Base-by-base conservation (phyloP, 2,329 filamentous ascomycete genomes). In the Xylaria sp. region DNA sequence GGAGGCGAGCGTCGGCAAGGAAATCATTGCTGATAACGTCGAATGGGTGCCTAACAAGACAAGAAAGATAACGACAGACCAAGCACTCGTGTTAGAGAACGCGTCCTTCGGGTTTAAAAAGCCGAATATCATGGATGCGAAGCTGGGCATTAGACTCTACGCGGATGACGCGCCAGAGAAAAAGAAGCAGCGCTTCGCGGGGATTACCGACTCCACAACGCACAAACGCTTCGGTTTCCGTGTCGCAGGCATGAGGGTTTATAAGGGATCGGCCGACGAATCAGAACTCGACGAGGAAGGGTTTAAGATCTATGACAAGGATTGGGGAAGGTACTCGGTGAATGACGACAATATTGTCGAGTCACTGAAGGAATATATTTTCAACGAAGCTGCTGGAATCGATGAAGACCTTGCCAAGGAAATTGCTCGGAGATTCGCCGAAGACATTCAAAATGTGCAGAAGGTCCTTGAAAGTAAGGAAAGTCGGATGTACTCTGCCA, bases 61-160 rank as follows among this genome's bases (percentile, higher is more conserved):
- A 42, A 77, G 76, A 50, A 82, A 77, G 65, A 92, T 97, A 56
- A 80, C 84, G 20, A 96, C 92, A 0, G 86, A 92, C 50, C 79
- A 85, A 50, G 90, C 90, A 2, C 87, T 97, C 17, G 92, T 96
- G 11, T 78, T 97, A 22, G 89, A 92, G 68, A 97, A 97, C 69
- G 83, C 90, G 6, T 87, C 91, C 0, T 82, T 84, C 60, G 91
- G 91, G 1, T 97, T 92, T 77, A 84, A 83, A 65, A 83, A 84
- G 54, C 91, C 94, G 6, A 97, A 96, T 64, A 91, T 99, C 7
- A 78, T 99, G 53, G 94, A 99, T 69, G 84, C 96, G 61, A 99
- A 99, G 76, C 84, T 99, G 18, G 94, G 94, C 40, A 82, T 86
- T 45, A 83, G 90, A 26, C 76, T 99, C 5, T 97, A 92, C 88